These are phyloP conservation scores for Papiliotrema terrestris DNA, from an alignment of 1,284 basidiomycete genomes.

Conservation along the genomic window DNA sequence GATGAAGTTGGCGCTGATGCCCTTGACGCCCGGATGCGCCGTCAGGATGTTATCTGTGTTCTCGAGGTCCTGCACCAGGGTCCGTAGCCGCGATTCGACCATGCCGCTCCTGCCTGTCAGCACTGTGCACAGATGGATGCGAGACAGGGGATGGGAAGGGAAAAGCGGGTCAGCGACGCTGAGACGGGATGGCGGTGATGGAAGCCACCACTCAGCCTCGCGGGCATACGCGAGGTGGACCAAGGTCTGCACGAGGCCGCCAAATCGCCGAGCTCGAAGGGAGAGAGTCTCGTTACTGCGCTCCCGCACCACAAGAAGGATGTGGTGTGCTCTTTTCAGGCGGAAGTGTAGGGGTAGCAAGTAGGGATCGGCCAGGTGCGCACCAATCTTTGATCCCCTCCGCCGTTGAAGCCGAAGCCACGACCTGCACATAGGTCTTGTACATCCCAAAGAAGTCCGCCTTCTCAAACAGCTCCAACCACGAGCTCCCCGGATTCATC, in stretches of 20 bases:
- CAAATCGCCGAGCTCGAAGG: too few species aligned
- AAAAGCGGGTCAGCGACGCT: too few species aligned
- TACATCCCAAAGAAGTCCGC: conserved; percentile 98
- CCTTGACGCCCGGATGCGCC: conserved; percentile 93
- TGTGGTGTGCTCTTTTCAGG: too few species aligned
- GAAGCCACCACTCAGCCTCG: too few species aligned
- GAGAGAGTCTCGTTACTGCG: too few species aligned
- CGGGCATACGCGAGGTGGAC: too few species aligned
- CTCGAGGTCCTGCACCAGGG: conserved; percentile 96
- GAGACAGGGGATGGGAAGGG: not conserved
- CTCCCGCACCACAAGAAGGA: too few species aligned
- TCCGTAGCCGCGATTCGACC: conserved; percentile 94
- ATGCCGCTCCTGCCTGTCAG: conserved; percentile 68
- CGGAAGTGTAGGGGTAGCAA: too few species aligned
- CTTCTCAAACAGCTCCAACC: conserved; percentile 88
- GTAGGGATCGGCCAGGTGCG: conserved; percentile 25
- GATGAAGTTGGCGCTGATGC: conserved; percentile 81
- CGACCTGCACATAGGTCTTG: conserved; percentile 96
- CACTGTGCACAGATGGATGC: not conserved
- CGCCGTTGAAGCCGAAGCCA: conserved; percentile 77
- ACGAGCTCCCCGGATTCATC: conserved; percentile 61
- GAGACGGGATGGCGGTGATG: too few species aligned
- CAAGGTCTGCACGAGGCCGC: too few species aligned
- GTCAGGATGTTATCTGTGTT: conserved; percentile 84
- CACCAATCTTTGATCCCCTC: conserved; percentile 95